Base-by-base conservation (phyloP, 345 rosid species). In the Gossypium ekmanianum region DNA sequence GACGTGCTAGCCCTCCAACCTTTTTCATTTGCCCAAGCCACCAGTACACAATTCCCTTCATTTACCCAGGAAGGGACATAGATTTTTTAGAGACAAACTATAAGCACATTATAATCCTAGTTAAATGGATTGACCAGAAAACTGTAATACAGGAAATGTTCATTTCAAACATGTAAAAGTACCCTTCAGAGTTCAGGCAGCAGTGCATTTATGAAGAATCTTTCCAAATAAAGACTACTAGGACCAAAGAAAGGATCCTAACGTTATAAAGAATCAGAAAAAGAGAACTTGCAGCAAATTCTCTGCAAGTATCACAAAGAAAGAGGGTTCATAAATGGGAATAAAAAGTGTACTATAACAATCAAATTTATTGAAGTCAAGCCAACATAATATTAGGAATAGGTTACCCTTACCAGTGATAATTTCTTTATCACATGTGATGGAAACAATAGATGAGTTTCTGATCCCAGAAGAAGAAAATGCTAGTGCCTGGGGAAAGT, bases 401-500 rank as follows among this genome's bases (percentile, higher is more conserved):
- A 27, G 56, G 43, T 74, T 80, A 93, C 98, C 99, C 61, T 56
- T 56, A 56, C 61, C 61, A 10, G 99, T 95, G 68, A 95, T 89
- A 52, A 91, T 88, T 81, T 95, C 97, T 73, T 81, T 88, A 68
- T 93, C 97, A 65, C 82, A 74, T 74, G 97, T 90, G 83, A 95
- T 89, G 81, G 91, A 80, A 81, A 93, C 94, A 44, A 91, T 79
- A 17, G 96, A 86, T 55, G 96, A 87, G 83, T 87, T 87, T 86
- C 91, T 86, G 79, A 91, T 84, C 70, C 97, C 98, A 79, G 93
- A 83, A 74, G 98, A 57, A 66, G 97, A 84, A 89, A 90, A 95
- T 73, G 99, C 98, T 20, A 87, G 80, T 61, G 98, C 99, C 81
- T 87, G 98, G 61, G 98, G 99, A 81, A 85, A 95, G 58, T 83